Conservation (phyloP, 139 green algal genomes). For the Pedinophyceae sp. region DNA sequence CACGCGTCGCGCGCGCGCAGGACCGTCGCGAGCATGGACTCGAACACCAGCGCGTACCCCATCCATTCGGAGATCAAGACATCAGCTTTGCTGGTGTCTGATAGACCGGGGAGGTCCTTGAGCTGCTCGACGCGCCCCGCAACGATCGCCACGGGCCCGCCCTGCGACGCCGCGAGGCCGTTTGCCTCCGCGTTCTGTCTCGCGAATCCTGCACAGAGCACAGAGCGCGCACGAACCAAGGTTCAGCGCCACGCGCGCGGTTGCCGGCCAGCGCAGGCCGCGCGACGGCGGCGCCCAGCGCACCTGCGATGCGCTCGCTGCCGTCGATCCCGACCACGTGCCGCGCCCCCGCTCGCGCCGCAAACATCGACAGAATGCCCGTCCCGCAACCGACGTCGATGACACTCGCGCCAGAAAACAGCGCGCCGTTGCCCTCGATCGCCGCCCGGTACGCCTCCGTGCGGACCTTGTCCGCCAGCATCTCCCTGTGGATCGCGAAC, state of each 20-base stretch:
- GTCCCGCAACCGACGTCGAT: slow-evolving; percentile 91
- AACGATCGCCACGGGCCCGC: slow-evolving; percentile 43
- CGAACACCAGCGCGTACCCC: slow-evolving; percentile 93
- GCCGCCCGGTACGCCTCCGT: slow-evolving; percentile 65
- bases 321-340: slow-evolving; percentile 41
- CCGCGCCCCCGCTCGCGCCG: slow-evolving; percentile 50
- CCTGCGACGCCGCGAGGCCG: slow-evolving; percentile 10
- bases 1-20: slow-evolving; percentile 42
- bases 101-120: slow-evolving; percentile 16
- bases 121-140: slow-evolving; percentile 49
- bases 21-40: slow-evolving; percentile 88
- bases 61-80: slow-evolving; percentile 95
- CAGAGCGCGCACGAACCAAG: not conserved
- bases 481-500: slow-evolving; percentile 84
- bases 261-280: slow-evolving; percentile 26
- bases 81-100: slow-evolving; percentile 43
- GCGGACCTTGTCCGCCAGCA: slow-evolving; percentile 67
- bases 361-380: slow-evolving; percentile 87
- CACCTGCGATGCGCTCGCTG: slow-evolving; percentile 14
- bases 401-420: slow-evolving; percentile 49
- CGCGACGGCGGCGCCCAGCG: slow-evolving; percentile 26
- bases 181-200: slow-evolving; percentile 31
- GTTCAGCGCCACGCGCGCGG: slow-evolving; percentile 35
- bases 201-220: too few relatives aligned
- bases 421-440: slow-evolving; percentile 51